phyloP scores from a whole-genome alignment of 2,329 filamentous ascomycete species.

The Tolypocladium paradoxum region DNA sequence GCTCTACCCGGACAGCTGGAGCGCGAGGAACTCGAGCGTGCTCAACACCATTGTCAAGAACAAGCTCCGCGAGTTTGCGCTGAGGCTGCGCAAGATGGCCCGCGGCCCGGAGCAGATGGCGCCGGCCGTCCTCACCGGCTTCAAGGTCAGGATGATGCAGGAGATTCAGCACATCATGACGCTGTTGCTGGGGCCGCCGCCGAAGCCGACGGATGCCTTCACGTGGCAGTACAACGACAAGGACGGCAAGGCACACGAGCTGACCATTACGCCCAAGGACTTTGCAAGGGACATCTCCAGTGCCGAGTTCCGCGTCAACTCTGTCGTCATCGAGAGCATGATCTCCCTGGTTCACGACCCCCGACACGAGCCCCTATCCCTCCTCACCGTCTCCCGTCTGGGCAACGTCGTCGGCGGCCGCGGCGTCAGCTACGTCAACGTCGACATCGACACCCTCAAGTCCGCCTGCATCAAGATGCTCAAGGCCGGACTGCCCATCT shows the following conservation, averaged over 20 bases:
- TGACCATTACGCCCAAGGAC: slow-evolving; percentile 55
- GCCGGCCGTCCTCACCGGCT: slow-evolving; percentile 29
- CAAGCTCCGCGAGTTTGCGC: slow-evolving; percentile 75
- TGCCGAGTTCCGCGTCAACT: slow-evolving; percentile 45
- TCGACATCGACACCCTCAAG: slow-evolving; percentile 64
- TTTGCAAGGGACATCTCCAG: slow-evolving; percentile 62
- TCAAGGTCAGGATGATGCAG: slow-evolving; percentile 65
- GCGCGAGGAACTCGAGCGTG: slow-evolving; percentile 57
- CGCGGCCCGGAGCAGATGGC: slow-evolving; percentile 16
- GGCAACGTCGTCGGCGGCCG: slow-evolving; percentile 74
- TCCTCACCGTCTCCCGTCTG: slow-evolving; percentile 66
- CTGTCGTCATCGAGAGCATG: slow-evolving; percentile 53
- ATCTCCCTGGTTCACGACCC: slow-evolving; percentile 83
- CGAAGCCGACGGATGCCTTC: slow-evolving; percentile 57
- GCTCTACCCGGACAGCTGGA: slow-evolving; percentile 74
- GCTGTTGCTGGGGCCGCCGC: slow-evolving; percentile 70
- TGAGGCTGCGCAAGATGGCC: slow-evolving; percentile 55
- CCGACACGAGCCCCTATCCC: slow-evolving; percentile 59
- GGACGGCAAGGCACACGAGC: slow-evolving; percentile 49
- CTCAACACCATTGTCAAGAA: slow-evolving; percentile 70
- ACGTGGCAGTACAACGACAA: slow-evolving; percentile 72
- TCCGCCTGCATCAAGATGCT: slow-evolving; percentile 66
- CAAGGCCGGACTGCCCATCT: slow-evolving; percentile 65
- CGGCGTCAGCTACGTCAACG: slow-evolving; percentile 72
- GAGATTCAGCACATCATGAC: slow-evolving; percentile 77